Base-by-base conservation (phyloP, 2,329 filamentous ascomycete species). In the Stagonosporopsis rhizophila region DNA sequence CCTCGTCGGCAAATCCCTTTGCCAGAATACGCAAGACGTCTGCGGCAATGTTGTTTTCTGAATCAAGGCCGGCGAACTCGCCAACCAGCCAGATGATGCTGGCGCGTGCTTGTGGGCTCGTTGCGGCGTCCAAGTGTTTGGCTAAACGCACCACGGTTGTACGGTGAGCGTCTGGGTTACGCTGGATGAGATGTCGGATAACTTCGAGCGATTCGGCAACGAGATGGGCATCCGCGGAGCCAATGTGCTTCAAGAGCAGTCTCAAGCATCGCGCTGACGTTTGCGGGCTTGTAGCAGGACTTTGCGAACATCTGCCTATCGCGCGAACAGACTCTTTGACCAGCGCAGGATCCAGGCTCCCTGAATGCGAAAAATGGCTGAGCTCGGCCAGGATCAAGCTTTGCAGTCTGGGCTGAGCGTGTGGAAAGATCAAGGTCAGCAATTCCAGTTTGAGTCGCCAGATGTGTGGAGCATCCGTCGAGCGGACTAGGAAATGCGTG, bases 31-130 rank as follows among this genome's bases (percentile, higher is more conserved):
- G 87, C 30, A 98, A 80, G 6, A 98, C 92, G 69, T 99, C 95
- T 0, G 94, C 88, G 0, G 95, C 95, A 59, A 99, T 94, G 68
- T 96, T 96, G 72, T 95, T 88, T 57, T 93, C 88, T 9, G 88
- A 85, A 52, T 92, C 87, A 2, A 89, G 77, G 0, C 92, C 91
- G 0, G 94, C 87, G 67, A 96, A 98, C 75, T 99, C 95, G 41
- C 95, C 95, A 0, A 98, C 93, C 0, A 99, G 85, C 95, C 95
- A 99, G 66, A 99, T 90, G 61, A 99, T 97, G 45, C 91, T 96
- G 3, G 95, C 95, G 63, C 95, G 85, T 3, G 95, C 95, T 58
- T 92, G 89, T 1, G 95, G 88, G 59, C 95, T 93, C 0, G 90
- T 91, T 1, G 92, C 91, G 3, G 89, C 90, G 70, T 97, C 95